Base-by-base conservation (phyloP, 495 filamentous ascomycete species). In the Cladorrhinum samala region DNA sequence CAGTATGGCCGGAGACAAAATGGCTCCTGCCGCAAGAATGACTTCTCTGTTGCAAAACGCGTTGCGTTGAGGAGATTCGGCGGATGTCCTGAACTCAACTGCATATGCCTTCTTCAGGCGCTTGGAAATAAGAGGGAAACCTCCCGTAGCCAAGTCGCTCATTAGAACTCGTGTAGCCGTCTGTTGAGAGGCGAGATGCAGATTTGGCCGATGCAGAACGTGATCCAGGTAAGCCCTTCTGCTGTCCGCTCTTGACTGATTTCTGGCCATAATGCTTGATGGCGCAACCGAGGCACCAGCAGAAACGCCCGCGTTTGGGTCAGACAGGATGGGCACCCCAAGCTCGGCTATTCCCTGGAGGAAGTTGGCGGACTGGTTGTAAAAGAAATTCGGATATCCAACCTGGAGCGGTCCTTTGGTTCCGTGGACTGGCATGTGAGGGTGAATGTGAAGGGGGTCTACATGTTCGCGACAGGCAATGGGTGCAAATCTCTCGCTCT, bases 1-100 rank as follows among this genome's bases (percentile, higher is more conserved):
- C 13, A 88, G 77, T 0, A 87, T 56, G 49, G 80, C 77, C 1
- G 83, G 82, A 0, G 81, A 74, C 68, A 83, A 75, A 61, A 81
- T 78, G 5, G 73, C 68, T 20, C 84, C 84, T 3, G 75, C 83
- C 9, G 83, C 66, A 1, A 88, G 53, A 51, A 88, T 81, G 33
- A 88, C 81, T 63, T 87, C 83, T 18, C 71, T 56, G n/a, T 19
- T 50, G 41, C 62, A 59, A 1, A 48, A 21, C 24, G 59, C 46
- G 9, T 49, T 53, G 25, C 39, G 54, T 1, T 52, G 51, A 2
- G 40, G 25, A 8, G 49, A 30, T 9, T 30, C 42, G 2, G 48
- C 48, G 2, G 56, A 56, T 11, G 39, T 36, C 4, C 56, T 37
- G 33, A 57, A 65, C 62, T 57, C 55, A 9, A 71, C 53, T 7